Evolutionary conservation across 2,329 filamentous ascomycete genomes (phyloP), one percentile per base, ranked within the genome.

Genomic region (Aspergillus hiratsukae): DNA sequence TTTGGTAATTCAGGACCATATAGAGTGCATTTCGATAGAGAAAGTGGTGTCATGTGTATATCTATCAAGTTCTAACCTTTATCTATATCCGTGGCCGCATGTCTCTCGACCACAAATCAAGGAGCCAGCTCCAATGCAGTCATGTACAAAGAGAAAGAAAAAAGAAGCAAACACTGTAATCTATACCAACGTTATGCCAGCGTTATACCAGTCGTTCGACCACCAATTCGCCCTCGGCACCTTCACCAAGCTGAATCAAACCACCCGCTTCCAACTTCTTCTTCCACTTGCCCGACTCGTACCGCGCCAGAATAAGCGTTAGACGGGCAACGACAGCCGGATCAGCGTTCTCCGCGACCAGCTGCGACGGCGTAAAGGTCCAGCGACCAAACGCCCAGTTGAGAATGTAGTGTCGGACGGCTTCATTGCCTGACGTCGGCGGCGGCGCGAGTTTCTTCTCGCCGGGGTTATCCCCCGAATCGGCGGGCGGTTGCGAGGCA

Each of bases 381-480:
- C 94, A 99, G 29, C 94, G 83, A 0, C 91, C 91, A 75, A 99
- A 99, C 0, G 94, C 94, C 94, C 94, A 99, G 72, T 99, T 99
- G 58, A 99, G 82, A 48, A 99, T 96, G 70, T 94, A 97, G 54
- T 89, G 81, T 17, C 74, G 72, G 21, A 72, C 68, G 1, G 72
- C 74, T 1, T 52, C 14, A 1, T 55, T 54, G 25, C 60, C 52
- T 1, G 9, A 85, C 7, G 48, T 53, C 21, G 57, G 55, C 35
- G 49, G 51, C 4, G 49, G 31, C 35, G 49, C 54, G 14, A 52
- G 55, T 10, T 54, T 64, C 43, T 62, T 59, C 8, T 68, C 63
- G 14, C 69, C 63, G 6, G 72, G 64, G 51, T 75, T 69, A 17
- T 80, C 77, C 10, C 75, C 81, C 3, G 80, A 79, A 49, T 76